Evolutionary conservation across 495 filamentous ascomycete genomes (phyloP).

Genomic region (Delitschia confertaspora): DNA sequence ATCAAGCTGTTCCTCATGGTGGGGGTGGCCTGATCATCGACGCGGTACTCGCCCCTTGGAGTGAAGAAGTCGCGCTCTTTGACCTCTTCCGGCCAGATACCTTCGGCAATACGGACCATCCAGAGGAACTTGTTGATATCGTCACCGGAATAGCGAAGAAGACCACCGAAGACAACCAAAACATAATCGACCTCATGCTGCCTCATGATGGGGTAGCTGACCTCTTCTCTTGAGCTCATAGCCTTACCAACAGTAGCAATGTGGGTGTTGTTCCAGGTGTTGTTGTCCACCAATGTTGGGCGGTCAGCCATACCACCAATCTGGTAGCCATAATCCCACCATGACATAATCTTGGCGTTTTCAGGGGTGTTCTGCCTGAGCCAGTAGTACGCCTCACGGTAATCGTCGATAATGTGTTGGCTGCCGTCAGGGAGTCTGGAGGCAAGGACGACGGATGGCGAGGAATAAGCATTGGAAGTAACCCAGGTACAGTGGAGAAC

Average conservation of each 20-base stretch:
- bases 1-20: conserved; percentile 99
- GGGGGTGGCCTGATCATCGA: conserved; percentile 89
- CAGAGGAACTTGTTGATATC: conserved; percentile 99
- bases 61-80: conserved; percentile 98
- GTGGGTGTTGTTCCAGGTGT: conserved; percentile 99
- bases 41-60: conserved; percentile 84
- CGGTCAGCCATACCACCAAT: conserved; percentile 99
- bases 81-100: conserved; percentile 98
- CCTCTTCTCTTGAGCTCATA: conserved; percentile 95
- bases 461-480: conserved; percentile 96
- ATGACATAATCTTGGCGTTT: conserved; percentile 98
- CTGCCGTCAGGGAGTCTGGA: conserved; percentile 87
- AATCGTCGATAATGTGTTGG: conserved; percentile 98
- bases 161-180: conserved; percentile 89
- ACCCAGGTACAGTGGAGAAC: conserved; percentile 99
- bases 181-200: conserved; percentile 99
- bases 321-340: conserved; percentile 99
- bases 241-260: conserved; percentile 99
- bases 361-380: conserved; percentile 91
- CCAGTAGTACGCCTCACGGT: conserved; percentile 99
- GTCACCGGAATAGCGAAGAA: conserved; percentile 97
- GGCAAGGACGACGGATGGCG: conserved; percentile 92
- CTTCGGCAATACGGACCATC: conserved; percentile 99
- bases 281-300: conserved; percentile 96
- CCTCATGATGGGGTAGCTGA: conserved; percentile 95